phyloP scores from a whole-genome alignment of 2,329 filamentous ascomycete genomes.

The Fusarium sp. region DNA sequence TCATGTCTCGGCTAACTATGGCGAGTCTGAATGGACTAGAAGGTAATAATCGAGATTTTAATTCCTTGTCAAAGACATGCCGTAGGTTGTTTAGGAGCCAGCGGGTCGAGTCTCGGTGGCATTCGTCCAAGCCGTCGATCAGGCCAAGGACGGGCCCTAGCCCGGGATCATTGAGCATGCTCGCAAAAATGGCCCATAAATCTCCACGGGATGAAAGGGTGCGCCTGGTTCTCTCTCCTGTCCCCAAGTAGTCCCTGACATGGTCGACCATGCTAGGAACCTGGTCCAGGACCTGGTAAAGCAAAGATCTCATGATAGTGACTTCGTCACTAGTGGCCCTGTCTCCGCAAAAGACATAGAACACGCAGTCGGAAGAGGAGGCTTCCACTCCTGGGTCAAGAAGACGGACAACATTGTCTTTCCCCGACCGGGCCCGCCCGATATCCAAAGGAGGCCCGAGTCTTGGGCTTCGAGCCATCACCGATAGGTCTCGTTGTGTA shows the following conservation, averaged over 20 bases:
- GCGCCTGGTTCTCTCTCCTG: not conserved
- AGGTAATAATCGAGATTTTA: no score
- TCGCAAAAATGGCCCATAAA: not conserved
- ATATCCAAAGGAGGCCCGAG: not conserved
- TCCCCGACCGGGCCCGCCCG: not conserved
- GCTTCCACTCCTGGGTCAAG: not conserved
- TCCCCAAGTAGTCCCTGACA: not conserved
- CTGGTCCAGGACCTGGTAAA: not conserved
- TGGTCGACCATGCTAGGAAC: fast-evolving
- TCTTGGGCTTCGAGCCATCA: not conserved
- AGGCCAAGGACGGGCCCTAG: not conserved
- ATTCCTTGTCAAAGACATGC: not conserved
- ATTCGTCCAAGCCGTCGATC: not conserved
- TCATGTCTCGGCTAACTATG: not conserved
- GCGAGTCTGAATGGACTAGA: not conserved
- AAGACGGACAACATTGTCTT: not conserved
- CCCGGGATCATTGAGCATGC: fast-evolving
- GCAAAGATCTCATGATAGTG: not conserved
- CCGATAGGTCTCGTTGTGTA: not conserved
- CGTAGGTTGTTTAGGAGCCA: not conserved
- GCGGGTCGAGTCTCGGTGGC: not conserved
- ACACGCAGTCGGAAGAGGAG: not conserved
- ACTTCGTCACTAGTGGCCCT: not conserved
- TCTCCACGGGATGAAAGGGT: not conserved
- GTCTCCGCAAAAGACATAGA: not conserved